phyloP scores from a whole-genome alignment of 179 eudicot species.

The Dionaea muscipula region DNA sequence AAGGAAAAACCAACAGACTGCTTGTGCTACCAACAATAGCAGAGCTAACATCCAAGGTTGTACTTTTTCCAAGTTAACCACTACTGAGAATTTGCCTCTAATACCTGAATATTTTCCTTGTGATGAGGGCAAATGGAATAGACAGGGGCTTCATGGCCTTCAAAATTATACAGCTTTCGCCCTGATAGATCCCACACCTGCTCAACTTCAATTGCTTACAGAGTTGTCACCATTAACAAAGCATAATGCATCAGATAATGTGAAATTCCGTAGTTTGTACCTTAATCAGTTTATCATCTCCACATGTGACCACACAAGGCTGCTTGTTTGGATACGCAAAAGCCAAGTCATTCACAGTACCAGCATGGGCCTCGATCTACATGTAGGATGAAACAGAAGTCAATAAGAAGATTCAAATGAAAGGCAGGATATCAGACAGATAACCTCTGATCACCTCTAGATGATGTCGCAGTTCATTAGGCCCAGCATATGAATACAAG shows the following conservation, averaged over 20 bases:
- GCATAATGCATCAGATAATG: background rate
- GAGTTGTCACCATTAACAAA: background rate
- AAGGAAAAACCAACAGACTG: background rate
- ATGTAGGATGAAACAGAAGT: slow-evolving; percentile 8
- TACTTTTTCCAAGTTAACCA: background rate
- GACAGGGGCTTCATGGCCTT: slow-evolving; percentile 93
- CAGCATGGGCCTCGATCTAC: slow-evolving; percentile 83
- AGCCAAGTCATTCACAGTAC: slow-evolving; percentile 82
- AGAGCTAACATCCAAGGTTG: background rate
- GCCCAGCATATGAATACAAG: slow-evolving; percentile 48
- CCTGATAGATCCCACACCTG: slow-evolving; percentile 95
- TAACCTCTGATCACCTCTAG: slow-evolving; percentile 33
- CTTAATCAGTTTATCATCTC: slow-evolving; percentile 85
- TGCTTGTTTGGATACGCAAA: slow-evolving; percentile 88
- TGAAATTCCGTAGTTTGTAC: slow-evolving; percentile 20
- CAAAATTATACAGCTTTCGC: slow-evolving; percentile 58
- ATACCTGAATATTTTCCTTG: slow-evolving; percentile 91
- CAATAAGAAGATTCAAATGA: slow-evolving; percentile 3
- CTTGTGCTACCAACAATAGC: too few relatives aligned
- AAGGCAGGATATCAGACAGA: slow-evolving; percentile 2
- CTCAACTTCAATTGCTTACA: slow-evolving; percentile 11
- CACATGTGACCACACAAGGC: slow-evolving; percentile 72
- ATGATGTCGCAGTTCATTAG: slow-evolving; percentile 58
- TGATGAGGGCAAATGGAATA: slow-evolving; percentile 87
- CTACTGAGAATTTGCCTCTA: slow-evolving; percentile 1